Conservation (phyloP, 805 yeast genomes). For the Wickerhamomyces bovis region DNA sequence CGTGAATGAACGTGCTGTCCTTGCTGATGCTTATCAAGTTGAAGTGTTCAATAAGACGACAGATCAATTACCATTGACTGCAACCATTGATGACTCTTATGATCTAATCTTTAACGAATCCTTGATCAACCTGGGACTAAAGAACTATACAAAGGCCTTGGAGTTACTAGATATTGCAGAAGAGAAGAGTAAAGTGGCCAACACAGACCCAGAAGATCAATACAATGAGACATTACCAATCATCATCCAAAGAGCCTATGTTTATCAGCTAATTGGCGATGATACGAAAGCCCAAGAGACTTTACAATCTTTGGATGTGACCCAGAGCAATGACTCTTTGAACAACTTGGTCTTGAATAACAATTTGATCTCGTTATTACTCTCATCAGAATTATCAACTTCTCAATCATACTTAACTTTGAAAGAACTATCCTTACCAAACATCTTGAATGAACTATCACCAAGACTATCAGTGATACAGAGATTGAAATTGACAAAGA, state of each 20-base stretch:
- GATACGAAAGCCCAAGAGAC: slow-evolving; percentile 30
- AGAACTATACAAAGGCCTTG: slow-evolving; percentile 35
- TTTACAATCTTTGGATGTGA: slow-evolving; percentile 26
- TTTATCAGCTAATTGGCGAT: slow-evolving; percentile 38
- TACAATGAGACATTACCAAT: slow-evolving; percentile 54
- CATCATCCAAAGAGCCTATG: slow-evolving; percentile 51
- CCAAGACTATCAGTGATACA: slow-evolving; percentile 22
- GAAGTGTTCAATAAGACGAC: slow-evolving; percentile 10
- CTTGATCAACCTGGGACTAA: slow-evolving; percentile 42
- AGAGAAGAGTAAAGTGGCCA: slow-evolving; percentile 32
- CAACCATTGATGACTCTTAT: slow-evolving; percentile 34
- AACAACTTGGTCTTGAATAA: slow-evolving; percentile 25
- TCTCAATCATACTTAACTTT: slow-evolving; percentile 20
- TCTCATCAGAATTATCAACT: neutral
- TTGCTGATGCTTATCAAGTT: slow-evolving; percentile 37
- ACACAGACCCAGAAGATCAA: slow-evolving; percentile 38
- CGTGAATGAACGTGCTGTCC: slow-evolving; percentile 64
- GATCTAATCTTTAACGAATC: slow-evolving; percentile 65
- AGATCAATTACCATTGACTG: slow-evolving; percentile 13
- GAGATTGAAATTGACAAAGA: slow-evolving; percentile 13
- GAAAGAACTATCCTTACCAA: slow-evolving; percentile 29
- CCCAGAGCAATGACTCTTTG: slow-evolving; percentile 23
- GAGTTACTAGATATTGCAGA: slow-evolving; percentile 41
- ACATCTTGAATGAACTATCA: slow-evolving; percentile 11
- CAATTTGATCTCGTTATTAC: slow-evolving; percentile 21